Conservation (phyloP, 495 filamentous ascomycete species). For the Gamarada debralockiae region DNA sequence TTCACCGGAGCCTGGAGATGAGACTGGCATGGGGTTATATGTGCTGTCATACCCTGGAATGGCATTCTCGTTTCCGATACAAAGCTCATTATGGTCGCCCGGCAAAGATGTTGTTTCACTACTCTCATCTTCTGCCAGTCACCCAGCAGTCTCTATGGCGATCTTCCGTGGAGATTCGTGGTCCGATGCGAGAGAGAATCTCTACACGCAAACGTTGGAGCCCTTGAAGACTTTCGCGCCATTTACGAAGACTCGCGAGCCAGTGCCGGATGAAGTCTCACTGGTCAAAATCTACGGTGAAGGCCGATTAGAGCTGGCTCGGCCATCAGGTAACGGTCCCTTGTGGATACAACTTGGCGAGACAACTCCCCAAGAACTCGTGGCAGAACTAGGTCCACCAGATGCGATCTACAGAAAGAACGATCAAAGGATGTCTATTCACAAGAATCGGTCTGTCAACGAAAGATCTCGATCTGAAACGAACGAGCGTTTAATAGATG, state of each 20-base stretch:
- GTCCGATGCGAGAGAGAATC: slow-evolving; percentile 68
- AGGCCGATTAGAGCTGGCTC: slow-evolving; percentile 71
- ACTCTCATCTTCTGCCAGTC: slow-evolving; percentile 72
- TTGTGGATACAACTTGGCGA: slow-evolving; percentile 71
- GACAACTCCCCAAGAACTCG: slow-evolving; percentile 85
- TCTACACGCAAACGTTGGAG: slow-evolving; percentile 71
- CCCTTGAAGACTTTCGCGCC: slow-evolving; percentile 52
- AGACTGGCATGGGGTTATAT: slow-evolving; percentile 58
- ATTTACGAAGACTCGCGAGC: slow-evolving; percentile 55
- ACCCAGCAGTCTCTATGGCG: slow-evolving; percentile 75
- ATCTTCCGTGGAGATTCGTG: slow-evolving; percentile 87
- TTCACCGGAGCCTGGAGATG: slow-evolving; percentile 47
- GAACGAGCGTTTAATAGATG: slow-evolving; percentile 39
- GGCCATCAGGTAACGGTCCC: slow-evolving; percentile 39
- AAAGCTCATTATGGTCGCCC: slow-evolving; percentile 69
- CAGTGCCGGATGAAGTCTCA: slow-evolving; percentile 76
- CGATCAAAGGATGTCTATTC: slow-evolving; percentile 87
- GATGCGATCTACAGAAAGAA: slow-evolving; percentile 93
- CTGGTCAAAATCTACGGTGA: slow-evolving; percentile 68
- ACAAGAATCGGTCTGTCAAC: slow-evolving; percentile 45
- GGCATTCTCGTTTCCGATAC: slow-evolving; percentile 84
- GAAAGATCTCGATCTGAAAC: slow-evolving; percentile 41
- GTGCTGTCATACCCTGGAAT: slow-evolving; percentile 91
- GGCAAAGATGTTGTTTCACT: slow-evolving; percentile 82
- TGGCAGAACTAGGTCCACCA: slow-evolving; percentile 88